Conservation (phyloP, 768 basidiomycete genomes). For the Asterophora lycoperdoides region DNA sequence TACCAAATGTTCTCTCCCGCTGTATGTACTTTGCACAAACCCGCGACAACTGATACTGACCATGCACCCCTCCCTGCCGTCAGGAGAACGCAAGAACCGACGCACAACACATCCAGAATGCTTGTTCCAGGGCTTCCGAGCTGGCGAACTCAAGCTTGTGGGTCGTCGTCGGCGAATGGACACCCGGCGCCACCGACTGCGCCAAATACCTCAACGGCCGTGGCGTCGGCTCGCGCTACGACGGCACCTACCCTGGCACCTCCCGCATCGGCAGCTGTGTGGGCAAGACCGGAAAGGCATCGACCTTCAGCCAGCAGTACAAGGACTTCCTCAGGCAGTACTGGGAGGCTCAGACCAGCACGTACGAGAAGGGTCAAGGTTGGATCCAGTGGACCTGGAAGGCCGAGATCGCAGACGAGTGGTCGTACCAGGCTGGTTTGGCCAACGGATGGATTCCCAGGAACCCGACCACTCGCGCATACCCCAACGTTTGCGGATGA, state of each 20-base stretch:
- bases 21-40: slow-evolving; percentile 32
- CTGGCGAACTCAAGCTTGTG: slow-evolving; percentile 63
- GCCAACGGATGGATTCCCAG: slow-evolving; percentile 81
- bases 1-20: slow-evolving; percentile 68
- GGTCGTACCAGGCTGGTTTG: slow-evolving; percentile 84
- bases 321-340: slow-evolving; percentile 77
- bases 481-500: slow-evolving; percentile 61
- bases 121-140: slow-evolving; percentile 44
- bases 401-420: slow-evolving; percentile 78
- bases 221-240: slow-evolving; percentile 61
- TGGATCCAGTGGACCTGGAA: slow-evolving; percentile 90
- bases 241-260: slow-evolving; percentile 63
- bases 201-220: slow-evolving; percentile 83
- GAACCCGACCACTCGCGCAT: slow-evolving; percentile 42
- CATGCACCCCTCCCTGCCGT: background rate
- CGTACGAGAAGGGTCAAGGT: slow-evolving; percentile 66
- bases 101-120: slow-evolving; percentile 54
- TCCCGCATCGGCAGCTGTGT: slow-evolving; percentile 67
- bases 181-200: slow-evolving; percentile 72
- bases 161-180: slow-evolving; percentile 89
- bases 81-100: slow-evolving; percentile 45
- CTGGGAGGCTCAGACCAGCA: slow-evolving; percentile 81
- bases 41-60: background rate
- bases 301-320: slow-evolving; percentile 69
- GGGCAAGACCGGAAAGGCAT: slow-evolving; percentile 69